A percentile compares a stretch with the other conserved stretches of the same genome.
Evolutionary conservation across 2,329 filamentous ascomycete species (phyloP).

Genomic region (Aschersonia sp.): DNA sequence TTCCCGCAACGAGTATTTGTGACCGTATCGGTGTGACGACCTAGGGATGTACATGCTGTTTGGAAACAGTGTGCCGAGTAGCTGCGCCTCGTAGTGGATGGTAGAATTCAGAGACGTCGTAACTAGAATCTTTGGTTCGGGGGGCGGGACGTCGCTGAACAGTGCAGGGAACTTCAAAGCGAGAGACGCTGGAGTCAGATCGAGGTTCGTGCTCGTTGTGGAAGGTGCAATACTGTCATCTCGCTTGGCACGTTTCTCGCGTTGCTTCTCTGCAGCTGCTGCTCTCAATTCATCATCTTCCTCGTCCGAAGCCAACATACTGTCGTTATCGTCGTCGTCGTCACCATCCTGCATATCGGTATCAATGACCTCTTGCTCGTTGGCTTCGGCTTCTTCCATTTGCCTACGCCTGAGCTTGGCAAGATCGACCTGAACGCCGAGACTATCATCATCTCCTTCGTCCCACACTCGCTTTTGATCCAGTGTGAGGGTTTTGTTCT

Average conservation of each 20-base stretch:
- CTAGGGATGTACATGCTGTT: slow-evolving; percentile 78
- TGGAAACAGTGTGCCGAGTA: slow-evolving; percentile 72
- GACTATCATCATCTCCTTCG: slow-evolving; percentile 48
- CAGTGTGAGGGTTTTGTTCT: slow-evolving; percentile 67
- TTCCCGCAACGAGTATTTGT: slow-evolving; percentile 87
- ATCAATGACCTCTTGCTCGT: slow-evolving; percentile 32
- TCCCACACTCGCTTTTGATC: slow-evolving; percentile 89
- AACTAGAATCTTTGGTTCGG: slow-evolving; percentile 70
- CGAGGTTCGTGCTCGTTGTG: slow-evolving; percentile 48
- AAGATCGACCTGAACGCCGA: slow-evolving; percentile 41
- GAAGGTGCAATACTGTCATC: slow-evolving; percentile 41
- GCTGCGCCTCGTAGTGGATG: slow-evolving; percentile 67
- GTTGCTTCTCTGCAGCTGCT: slow-evolving; percentile 26
- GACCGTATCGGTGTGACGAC: slow-evolving; percentile 65
- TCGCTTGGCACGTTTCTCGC: slow-evolving; percentile 27
- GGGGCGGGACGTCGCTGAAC: slow-evolving; percentile 43
- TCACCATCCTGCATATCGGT: slow-evolving; percentile 27
- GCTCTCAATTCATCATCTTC: slow-evolving; percentile 34
- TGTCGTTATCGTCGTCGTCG: slow-evolving; percentile 51
- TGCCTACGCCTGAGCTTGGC: slow-evolving; percentile 43
- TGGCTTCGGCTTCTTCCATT: slow-evolving; percentile 37
- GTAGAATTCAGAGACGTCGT: slow-evolving; percentile 84
- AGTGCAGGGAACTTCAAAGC: slow-evolving; percentile 47
- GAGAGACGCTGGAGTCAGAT: slow-evolving; percentile 45
- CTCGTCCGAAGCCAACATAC: slow-evolving; percentile 60